Evolutionary conservation across 1,284 basidiomycete genomes (phyloP).

Genomic region (Polyporus tsugae): DNA sequence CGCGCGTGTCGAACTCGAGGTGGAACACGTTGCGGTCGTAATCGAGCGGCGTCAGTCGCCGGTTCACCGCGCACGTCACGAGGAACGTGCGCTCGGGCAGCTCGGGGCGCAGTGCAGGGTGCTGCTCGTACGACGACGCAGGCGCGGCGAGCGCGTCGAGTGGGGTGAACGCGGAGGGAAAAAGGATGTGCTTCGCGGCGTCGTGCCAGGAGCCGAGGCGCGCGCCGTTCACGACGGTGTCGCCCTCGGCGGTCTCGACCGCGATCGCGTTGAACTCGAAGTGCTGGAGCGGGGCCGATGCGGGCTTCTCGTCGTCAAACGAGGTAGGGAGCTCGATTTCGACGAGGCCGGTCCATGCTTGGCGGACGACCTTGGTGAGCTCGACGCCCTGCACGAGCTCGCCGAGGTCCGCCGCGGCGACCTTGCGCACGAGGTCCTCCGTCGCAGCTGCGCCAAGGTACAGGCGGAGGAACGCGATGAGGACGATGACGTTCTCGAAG

Average conservation of each 20-base stretch:
- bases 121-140: slow-evolving; percentile 55
- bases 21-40: slow-evolving; percentile 99
- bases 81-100: slow-evolving; percentile 91
- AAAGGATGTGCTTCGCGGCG: slow-evolving; percentile 89
- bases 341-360: slow-evolving; percentile 66
- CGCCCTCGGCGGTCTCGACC: slow-evolving; percentile 60
- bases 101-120: slow-evolving; percentile 86
- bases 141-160: slow-evolving; percentile 43
- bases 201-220: slow-evolving; percentile 81
- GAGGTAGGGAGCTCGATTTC: slow-evolving; percentile 54
- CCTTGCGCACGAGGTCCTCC: slow-evolving; percentile 57
- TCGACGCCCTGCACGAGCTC: slow-evolving; percentile 52
- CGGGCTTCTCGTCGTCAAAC: slow-evolving; percentile 35
- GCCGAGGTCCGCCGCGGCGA: slow-evolving; percentile 55
- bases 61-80: slow-evolving; percentile 93
- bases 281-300: slow-evolving; percentile 51
- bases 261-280: slow-evolving; percentile 79
- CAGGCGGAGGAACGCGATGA: slow-evolving; percentile 74
- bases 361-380: slow-evolving; percentile 55
- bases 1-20: slow-evolving; percentile 93
- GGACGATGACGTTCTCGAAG: slow-evolving; percentile 60
- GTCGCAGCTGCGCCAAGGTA: slow-evolving; percentile 73
- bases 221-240: slow-evolving; percentile 68
- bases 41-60: slow-evolving; percentile 91
- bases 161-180: slow-evolving; percentile 83